Conservation (phyloP, 2,329 filamentous ascomycete species). For the Penicillium carneum region DNA sequence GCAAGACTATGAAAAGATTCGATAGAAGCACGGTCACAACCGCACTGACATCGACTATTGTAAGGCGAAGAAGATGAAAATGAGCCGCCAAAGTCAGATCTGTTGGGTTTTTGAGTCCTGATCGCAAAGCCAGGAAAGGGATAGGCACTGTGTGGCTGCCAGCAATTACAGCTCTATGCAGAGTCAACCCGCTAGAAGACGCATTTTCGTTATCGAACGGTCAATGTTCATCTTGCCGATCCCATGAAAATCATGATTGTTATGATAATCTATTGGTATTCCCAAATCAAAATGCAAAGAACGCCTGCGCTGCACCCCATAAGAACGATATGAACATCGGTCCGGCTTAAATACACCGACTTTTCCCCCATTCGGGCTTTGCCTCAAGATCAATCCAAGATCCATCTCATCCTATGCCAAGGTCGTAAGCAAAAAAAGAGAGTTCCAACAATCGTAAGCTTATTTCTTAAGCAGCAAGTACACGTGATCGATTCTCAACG, state of each 20-base stretch:
- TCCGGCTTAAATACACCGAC: slow-evolving; percentile 29
- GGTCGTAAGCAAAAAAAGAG: slow-evolving; percentile 18
- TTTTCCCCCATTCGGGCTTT: slow-evolving; percentile 30
- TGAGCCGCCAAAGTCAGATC: not conserved
- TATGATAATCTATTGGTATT: slow-evolving; percentile 47
- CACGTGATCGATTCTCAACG: slow-evolving; percentile 88
- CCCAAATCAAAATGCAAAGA: slow-evolving; percentile 46
- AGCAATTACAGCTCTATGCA: not conserved
- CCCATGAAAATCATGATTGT: slow-evolving; percentile 25
- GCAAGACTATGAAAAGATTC: not conserved
- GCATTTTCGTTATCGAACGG: not conserved
- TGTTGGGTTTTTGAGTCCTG: no score
- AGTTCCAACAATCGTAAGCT: slow-evolving; percentile 23
- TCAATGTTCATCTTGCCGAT: slow-evolving; percentile 9
- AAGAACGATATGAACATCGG: slow-evolving; percentile 34
- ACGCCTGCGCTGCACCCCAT: slow-evolving; percentile 53
- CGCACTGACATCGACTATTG: not conserved
- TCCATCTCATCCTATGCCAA: slow-evolving; percentile 11
- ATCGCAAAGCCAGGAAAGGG: not conserved
- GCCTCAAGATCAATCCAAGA: slow-evolving; percentile 11
- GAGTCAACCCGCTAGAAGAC: not conserved
- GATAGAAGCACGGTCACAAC: not conserved
- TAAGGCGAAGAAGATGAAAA: not conserved
- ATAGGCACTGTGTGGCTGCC: not conserved
- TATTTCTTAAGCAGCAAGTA: slow-evolving; percentile 95